Evolutionary conservation across 768 basidiomycete genomes (phyloP).

Genomic region (Amanita thiersii): DNA sequence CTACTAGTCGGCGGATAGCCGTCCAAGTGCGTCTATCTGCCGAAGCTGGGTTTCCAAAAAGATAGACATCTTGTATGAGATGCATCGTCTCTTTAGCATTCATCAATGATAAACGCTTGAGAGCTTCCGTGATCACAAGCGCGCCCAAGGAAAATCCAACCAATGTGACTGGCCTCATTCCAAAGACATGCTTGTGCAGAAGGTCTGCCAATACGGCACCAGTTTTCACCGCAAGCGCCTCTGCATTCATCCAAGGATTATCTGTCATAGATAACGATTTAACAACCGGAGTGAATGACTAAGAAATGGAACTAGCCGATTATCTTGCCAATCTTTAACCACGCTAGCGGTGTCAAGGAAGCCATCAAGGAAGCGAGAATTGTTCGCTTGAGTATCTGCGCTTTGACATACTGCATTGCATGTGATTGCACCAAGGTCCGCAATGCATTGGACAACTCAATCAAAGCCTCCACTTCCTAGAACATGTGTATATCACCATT

Average conservation of each 20-base stretch:
- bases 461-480: conserved; percentile 48
- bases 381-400: conserved; percentile 40
- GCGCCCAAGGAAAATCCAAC: conserved; percentile 52
- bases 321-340: conserved; percentile 44
- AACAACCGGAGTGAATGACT: background rate
- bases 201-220: conserved; percentile 47
- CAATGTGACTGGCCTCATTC: conserved; percentile 45
- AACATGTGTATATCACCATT: background rate
- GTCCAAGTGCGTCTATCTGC: conserved; percentile 35
- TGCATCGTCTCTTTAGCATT: conserved; percentile 35
- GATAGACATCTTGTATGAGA: conserved; percentile 45
- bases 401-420: conserved; percentile 42
- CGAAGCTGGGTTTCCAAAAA: conserved; percentile 43
- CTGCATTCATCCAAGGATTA: conserved; percentile 54
- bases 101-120: conserved; percentile 37
- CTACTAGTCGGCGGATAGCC: conserved; percentile 36
- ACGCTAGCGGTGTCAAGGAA: conserved; percentile 41
- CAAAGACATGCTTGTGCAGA: conserved; percentile 40
- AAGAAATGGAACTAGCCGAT: conserved; percentile 30
- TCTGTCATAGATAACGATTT: conserved; percentile 22
- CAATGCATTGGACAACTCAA: conserved; percentile 40
- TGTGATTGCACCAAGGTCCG: conserved; percentile 33
- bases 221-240: conserved; percentile 41
- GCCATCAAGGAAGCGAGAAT: conserved; percentile 49
- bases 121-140: conserved; percentile 48